Conservation (phyloP, 108 stramenopile genomes). For the Aurantiochytrium sp. region DNA sequence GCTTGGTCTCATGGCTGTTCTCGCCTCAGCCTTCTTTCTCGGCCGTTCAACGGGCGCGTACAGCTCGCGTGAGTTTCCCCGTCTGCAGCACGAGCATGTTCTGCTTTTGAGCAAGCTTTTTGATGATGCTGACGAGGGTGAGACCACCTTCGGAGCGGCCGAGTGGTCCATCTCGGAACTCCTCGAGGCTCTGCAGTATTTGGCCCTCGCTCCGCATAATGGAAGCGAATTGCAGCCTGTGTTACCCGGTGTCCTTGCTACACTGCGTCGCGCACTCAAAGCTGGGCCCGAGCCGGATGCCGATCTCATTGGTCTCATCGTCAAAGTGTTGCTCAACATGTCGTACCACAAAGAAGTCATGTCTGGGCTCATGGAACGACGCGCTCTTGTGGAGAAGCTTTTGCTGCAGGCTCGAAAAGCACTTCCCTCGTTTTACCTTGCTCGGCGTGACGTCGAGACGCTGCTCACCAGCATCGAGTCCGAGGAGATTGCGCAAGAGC, state of each 20-base stretch:
- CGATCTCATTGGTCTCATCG: not conserved
- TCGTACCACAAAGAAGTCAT: not conserved
- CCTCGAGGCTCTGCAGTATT: not conserved
- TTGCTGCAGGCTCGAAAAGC: not conserved
- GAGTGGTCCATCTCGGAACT: not conserved
- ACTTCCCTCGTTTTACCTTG: not conserved
- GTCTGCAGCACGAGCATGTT: not conserved
- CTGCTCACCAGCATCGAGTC: not conserved
- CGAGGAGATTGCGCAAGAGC: not conserved
- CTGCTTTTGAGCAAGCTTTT: not conserved
- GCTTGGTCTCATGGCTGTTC: not conserved
- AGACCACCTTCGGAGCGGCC: not conserved
- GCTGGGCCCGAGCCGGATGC: not conserved
- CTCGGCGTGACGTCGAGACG: not conserved
- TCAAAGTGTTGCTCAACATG: not conserved
- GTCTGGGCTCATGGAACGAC: not conserved
- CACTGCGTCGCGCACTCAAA: not conserved
- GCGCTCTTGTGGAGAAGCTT: not conserved
- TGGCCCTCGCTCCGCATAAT: not conserved
- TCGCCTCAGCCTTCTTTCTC: not conserved
- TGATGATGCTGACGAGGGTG: not conserved
- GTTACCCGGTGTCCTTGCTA: not conserved
- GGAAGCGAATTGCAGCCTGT: not conserved
- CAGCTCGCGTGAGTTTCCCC: not conserved
- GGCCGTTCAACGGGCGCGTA: not conserved